Evolutionary conservation across 1,284 basidiomycete genomes (phyloP).

Genomic region (Puccinia hordei): DNA sequence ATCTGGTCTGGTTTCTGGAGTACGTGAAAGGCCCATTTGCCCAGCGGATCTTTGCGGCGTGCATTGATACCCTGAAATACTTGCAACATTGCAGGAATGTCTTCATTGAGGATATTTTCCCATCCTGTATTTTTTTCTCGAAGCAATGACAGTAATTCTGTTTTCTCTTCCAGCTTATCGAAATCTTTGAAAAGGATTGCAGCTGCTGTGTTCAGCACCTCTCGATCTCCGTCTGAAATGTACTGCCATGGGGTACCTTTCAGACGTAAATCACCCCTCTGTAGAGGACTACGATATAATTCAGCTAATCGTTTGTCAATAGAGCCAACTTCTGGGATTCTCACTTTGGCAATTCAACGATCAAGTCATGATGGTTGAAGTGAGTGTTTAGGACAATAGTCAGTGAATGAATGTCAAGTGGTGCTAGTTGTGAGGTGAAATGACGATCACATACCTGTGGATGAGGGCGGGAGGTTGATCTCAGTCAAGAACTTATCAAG

Average conservation of each 20-base stretch:
- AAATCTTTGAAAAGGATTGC: background rate
- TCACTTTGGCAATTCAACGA: background rate
- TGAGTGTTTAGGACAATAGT: background rate
- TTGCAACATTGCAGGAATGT: background rate
- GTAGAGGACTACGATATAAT: background rate
- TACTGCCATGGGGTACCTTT: background rate
- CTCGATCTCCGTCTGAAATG: background rate
- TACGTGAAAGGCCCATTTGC: too few relatives aligned
- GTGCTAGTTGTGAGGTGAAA: background rate
- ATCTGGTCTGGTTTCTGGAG: too few relatives aligned
- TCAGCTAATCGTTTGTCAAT: background rate
- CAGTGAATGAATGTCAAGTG: background rate
- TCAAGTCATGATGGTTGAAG: background rate
- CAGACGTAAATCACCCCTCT: background rate
- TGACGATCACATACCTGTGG: background rate
- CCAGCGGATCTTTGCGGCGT: too few relatives aligned
- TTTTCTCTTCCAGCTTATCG: background rate
- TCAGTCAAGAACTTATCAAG: conserved; percentile 10
- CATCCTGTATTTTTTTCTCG: too few relatives aligned
- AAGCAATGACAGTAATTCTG: too few relatives aligned
- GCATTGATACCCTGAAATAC: background rate
- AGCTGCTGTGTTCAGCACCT: background rate
- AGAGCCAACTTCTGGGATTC: background rate
- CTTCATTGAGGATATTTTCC: background rate
- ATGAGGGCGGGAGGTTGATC: background rate